Evolutionary conservation across 441 rosid species (phyloP), one percentile per base, ranked within the genome.

Genomic region (Croton laevigatus): DNA sequence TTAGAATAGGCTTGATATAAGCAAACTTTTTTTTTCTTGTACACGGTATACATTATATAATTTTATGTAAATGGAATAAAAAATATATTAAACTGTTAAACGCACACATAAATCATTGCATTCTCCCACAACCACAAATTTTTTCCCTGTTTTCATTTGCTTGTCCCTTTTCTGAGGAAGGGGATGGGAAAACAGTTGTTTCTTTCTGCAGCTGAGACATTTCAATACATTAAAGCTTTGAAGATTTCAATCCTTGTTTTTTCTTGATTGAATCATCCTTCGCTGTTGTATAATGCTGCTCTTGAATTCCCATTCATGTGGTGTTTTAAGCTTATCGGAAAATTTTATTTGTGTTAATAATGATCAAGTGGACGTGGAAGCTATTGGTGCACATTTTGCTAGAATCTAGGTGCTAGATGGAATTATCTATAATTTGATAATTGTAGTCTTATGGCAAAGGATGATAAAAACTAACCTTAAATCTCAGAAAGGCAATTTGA

Each of bases 1-100:
- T 89, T 62, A 76, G 86, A 59, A 40, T 66, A 57, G 34, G 51
- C 73, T 59, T 68, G 16, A 69, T 76, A 11, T 65, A 69, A 14
- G 51, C 34, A 34, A 66, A 22, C 34, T 27, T 59, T 46, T 53
- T 19, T 52, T 19, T 9, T 23, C 3, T 11, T 22, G 16, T 46
- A 13, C 44, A 34, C 36, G 45, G 6, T 12, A 48, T 17, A 32
- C 19, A 58, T 37, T 66, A 5, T 61, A 52, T 63, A 44, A 63
- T 53, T 60, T 32, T 62, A 20, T 57, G 8, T 32, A 17, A 22
- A n/a, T 22, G 40, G 46, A 11, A 36, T 27, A 27, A 46, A 36
- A 5, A 9, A 16, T 40, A 32, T 27, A 4, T 17, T 16, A 14
- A 46, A 44, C n/a, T 12, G 42, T 46, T 19, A 34, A 59, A 19